Percentiles rank a stretch among this genome's conserved stretches.
phyloP scores from a whole-genome alignment of 2,329 filamentous ascomycete species.

The Dactylellina drechsleri region DNA sequence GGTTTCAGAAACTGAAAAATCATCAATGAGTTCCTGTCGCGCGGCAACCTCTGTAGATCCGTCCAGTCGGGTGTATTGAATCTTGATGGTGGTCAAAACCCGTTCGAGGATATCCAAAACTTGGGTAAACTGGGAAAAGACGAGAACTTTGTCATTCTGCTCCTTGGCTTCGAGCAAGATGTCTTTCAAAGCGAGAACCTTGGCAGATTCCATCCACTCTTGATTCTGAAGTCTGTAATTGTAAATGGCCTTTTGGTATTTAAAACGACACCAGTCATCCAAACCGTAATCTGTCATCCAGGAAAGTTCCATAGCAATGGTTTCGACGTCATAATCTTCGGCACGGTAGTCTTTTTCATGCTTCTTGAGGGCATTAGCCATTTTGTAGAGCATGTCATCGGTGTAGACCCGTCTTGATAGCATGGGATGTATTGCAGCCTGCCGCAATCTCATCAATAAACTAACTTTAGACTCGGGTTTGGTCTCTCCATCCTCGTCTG shows the following conservation, averaged over 20 bases:
- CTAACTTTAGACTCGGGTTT: slow-evolving; percentile 67
- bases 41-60: slow-evolving; percentile 83
- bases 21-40: slow-evolving; percentile 86
- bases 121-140: slow-evolving; percentile 93
- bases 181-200: slow-evolving; percentile 81
- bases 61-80: slow-evolving; percentile 86
- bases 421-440: slow-evolving; percentile 90
- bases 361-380: slow-evolving; percentile 79
- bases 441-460: slow-evolving; percentile 87
- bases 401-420: slow-evolving; percentile 84
- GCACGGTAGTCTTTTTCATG: slow-evolving; percentile 65
- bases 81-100: slow-evolving; percentile 76
- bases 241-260: slow-evolving; percentile 66
- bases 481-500: slow-evolving; percentile 70
- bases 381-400: slow-evolving; percentile 77
- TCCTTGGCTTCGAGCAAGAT: slow-evolving; percentile 77
- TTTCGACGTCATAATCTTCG: slow-evolving; percentile 64
- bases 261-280: slow-evolving; percentile 68
- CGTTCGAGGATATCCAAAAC: slow-evolving; percentile 90
- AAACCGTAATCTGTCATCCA: slow-evolving; percentile 72
- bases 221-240: slow-evolving; percentile 70
- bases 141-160: slow-evolving; percentile 84
- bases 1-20: slow-evolving; percentile 77
- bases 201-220: slow-evolving; percentile 80
- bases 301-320: slow-evolving; percentile 68